Percentiles rank a stretch among this genome's conserved stretches.
Conservation (phyloP, 108 stramenopile genomes). For the Schizochytrium sp. region DNA sequence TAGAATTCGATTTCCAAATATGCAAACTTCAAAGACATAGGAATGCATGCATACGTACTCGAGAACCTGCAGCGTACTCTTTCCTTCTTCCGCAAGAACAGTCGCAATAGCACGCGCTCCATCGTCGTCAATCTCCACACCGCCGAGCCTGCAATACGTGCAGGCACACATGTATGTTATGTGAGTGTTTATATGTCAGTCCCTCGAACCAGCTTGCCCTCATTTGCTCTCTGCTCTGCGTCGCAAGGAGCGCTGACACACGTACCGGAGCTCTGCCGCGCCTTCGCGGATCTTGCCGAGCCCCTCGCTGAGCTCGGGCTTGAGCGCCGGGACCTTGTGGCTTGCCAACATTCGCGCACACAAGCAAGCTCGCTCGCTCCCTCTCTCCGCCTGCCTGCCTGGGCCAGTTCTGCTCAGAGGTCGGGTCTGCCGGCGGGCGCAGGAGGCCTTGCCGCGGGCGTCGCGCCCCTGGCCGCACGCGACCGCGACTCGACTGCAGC, state of each 20-base stretch:
- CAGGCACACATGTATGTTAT: no score
- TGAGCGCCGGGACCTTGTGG: neutral
- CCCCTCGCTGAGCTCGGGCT: neutral
- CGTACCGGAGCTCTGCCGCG: neutral
- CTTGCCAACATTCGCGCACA: neutral
- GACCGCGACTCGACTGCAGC: no score
- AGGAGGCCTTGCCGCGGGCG: no score
- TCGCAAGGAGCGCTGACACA: neutral
- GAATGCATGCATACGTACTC: neutral
- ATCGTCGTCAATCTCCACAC: neutral
- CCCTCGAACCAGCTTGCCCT: neutral
- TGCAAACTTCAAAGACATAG: no score
- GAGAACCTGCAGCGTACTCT: neutral
- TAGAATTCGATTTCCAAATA: neutral
- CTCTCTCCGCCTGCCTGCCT: neutral
- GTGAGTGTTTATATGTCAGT: no score
- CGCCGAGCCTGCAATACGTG: neutral
- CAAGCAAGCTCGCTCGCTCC: neutral
- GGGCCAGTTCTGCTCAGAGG: neutral
- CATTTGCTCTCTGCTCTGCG: neutral
- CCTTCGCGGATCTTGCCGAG: neutral
- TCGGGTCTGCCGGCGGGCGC: no score
- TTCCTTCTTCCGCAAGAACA: neutral
- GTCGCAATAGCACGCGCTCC: neutral
- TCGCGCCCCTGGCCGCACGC: no score